Evolutionary conservation across 106 monocot genomes (phyloP), one percentile per base, ranked within the genome.

Genomic region (Dioscorea dumetorum): DNA sequence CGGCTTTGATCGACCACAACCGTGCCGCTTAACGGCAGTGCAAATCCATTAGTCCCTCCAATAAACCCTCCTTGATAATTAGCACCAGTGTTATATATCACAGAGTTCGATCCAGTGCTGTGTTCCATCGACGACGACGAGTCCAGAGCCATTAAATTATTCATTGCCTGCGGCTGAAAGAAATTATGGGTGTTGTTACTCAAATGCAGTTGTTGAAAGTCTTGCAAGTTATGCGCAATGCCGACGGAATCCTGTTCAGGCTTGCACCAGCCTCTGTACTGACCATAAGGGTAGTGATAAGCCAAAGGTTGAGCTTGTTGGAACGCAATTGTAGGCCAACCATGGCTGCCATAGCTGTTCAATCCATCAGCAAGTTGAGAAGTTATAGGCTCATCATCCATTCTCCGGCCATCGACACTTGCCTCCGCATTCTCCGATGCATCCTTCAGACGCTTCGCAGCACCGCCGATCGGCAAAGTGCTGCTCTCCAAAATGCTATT

Each of bases 401-500:
- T 64, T 49, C 82, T 72, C 14, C 67, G 73, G 0, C 73, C 75
- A 24, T 79, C 79, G 6, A 78, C 58, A 31, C 63, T 64, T 2
- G 67, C 71, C 11, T 85, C 85, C 1, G 77, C 48, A 63, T 84
- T 76, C 22, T 82, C 87, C 0, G 84, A 66, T 13, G 67, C 80
- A 5, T 91, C 91, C 68, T 95, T 95, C 31, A 88, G 71, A 0
- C 87, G 85, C 83, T 83, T 85, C 1, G 87, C 88, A 2, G 88
- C 78, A 1, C 83, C 83, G 5, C 94, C 87, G 17, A 90, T 85
- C 12, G 90, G 94, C 12, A 90, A 77, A 0, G 80, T 77, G 73
- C 74, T 82, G 80, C 94, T 90, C 60, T 94, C 90, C 3, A 66
- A 50, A 23, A 94, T 94, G 78, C 86, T 84, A 52, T 87, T 87